A percentile compares a stretch with the other conserved stretches of the same genome.
These are phyloP conservation scores for Lactarius sanguifluus DNA, from an alignment of 768 basidiomycete species.

Conservation along the genomic window DNA sequence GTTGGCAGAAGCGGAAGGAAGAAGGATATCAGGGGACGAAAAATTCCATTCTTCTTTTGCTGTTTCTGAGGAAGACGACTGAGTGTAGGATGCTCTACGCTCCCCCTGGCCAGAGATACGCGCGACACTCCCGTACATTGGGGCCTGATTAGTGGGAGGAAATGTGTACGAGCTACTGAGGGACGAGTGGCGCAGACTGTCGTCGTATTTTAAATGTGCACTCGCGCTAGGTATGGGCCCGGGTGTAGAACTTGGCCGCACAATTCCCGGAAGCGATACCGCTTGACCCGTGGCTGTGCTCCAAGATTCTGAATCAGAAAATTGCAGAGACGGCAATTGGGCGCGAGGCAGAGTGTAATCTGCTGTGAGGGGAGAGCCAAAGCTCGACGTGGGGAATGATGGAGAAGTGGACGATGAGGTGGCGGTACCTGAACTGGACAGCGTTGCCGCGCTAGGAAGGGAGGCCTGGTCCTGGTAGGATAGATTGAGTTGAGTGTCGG, in stretches of 20 bases:
- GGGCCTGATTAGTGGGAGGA: conserved; percentile 28
- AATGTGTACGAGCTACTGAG: conserved; percentile 47
- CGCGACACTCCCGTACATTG: conserved; percentile 61
- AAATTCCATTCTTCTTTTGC: conserved; percentile 74
- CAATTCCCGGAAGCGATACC: conserved; percentile 29
- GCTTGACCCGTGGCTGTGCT: conserved; percentile 16
- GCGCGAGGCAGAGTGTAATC: conserved; percentile 55
- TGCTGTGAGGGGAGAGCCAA: conserved; percentile 50
- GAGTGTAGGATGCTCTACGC: conserved; percentile 47
- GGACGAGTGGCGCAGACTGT: conserved; percentile 65
- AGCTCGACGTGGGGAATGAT: conserved; percentile 27
- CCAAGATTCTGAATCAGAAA: conserved; percentile 30
- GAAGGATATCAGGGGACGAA: conserved; percentile 56
- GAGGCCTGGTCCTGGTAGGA: conserved; percentile 51
- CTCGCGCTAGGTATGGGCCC: conserved; percentile 30
- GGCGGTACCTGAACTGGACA: conserved; percentile 26
- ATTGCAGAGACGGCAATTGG: conserved; percentile 42
- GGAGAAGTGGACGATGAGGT: conserved; percentile 30
- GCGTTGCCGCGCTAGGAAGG: conserved; percentile 49
- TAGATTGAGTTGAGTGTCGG: conserved; percentile 47
- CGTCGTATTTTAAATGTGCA: conserved; percentile 66
- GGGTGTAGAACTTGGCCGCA: conserved; percentile 31
- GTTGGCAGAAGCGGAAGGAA: conserved; percentile 41
- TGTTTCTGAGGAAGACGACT: conserved; percentile 41
- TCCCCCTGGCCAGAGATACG: conserved; percentile 73